Evolutionary conservation across 2,329 filamentous ascomycete genomes (phyloP).

Genomic region (Colletotrichum viniferum): DNA sequence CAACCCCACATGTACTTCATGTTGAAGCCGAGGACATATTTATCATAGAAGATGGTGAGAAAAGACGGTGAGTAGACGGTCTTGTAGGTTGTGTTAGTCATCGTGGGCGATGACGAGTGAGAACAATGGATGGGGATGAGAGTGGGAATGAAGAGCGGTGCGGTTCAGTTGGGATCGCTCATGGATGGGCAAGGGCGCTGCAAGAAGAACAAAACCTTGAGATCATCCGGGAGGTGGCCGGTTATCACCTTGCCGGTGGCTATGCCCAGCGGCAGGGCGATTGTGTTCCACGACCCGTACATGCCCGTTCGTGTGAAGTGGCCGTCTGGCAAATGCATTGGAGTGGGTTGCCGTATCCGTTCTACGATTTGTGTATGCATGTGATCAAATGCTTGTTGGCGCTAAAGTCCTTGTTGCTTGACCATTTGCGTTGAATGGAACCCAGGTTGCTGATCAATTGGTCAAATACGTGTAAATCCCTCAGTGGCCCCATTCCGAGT

Average conservation of each 20-base stretch:
- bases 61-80: slow-evolving; percentile 12
- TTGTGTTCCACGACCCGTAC: neutral
- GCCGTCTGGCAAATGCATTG: neutral
- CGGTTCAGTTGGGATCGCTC: neutral
- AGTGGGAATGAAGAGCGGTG: neutral
- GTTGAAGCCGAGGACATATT: slow-evolving; percentile 37
- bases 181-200: neutral
- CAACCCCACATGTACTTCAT: slow-evolving; percentile 41
- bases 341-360: neutral
- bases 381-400: neutral
- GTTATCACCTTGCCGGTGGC: neutral
- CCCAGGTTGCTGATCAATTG: neutral
- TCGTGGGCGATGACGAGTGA: neutral
- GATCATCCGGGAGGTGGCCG: neutral
- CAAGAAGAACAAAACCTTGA: neutral
- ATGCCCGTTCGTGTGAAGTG: neutral
- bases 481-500: neutral
- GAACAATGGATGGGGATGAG: neutral
- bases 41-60: slow-evolving; percentile 31
- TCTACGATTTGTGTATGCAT: neutral
- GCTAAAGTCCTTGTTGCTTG: neutral
- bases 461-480: neutral
- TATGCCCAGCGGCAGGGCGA: neutral
- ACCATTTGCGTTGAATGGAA: neutral
- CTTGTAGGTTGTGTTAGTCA: slow-evolving; percentile 10